Percentiles rank a stretch among this genome's conserved stretches.
These are phyloP conservation scores for Yamadazyma endophytica DNA, from an alignment of 805 yeast genomes.

Conservation along the genomic window DNA sequence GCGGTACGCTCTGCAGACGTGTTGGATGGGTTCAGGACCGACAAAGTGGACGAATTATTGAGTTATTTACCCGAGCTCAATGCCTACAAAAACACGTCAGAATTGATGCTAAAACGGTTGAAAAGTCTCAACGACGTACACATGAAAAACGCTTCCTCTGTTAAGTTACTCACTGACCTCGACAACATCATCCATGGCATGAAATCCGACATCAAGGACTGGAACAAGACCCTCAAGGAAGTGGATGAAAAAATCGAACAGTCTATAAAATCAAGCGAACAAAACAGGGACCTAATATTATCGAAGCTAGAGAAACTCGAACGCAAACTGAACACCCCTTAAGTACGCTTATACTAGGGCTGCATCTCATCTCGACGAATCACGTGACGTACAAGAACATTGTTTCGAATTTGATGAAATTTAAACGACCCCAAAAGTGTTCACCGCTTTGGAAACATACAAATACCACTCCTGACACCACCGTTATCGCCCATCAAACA, in stretches of 20 bases:
- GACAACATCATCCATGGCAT: slow-evolving; percentile 24
- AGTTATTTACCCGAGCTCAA: slow-evolving; percentile 23
- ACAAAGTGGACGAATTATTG: slow-evolving; percentile 22
- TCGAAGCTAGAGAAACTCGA: no score
- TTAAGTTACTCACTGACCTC: slow-evolving; percentile 19
- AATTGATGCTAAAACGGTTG: slow-evolving; percentile 24
- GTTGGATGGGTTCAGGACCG: slow-evolving; percentile 4
- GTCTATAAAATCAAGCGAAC: no score
- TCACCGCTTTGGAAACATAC: no score
- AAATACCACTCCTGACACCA: no score
- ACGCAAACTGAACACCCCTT: no score
- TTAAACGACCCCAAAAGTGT: no score
- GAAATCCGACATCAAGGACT: slow-evolving; percentile 20
- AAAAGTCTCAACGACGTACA: slow-evolving; percentile 30
- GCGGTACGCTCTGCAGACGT: slow-evolving; percentile 16
- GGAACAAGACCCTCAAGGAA: slow-evolving; percentile 23
- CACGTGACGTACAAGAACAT: no score
- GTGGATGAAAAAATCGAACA: slow-evolving; percentile 21
- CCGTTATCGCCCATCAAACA: no score
- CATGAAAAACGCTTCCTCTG: slow-evolving; percentile 24
- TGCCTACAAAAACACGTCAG: slow-evolving; percentile 16
- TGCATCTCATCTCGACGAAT: no score
- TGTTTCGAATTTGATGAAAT: no score
- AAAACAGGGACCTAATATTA: no score
- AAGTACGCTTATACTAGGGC: no score